Conservation (phyloP, 352 stramenopile genomes). For the Phytophthora brassicae region DNA sequence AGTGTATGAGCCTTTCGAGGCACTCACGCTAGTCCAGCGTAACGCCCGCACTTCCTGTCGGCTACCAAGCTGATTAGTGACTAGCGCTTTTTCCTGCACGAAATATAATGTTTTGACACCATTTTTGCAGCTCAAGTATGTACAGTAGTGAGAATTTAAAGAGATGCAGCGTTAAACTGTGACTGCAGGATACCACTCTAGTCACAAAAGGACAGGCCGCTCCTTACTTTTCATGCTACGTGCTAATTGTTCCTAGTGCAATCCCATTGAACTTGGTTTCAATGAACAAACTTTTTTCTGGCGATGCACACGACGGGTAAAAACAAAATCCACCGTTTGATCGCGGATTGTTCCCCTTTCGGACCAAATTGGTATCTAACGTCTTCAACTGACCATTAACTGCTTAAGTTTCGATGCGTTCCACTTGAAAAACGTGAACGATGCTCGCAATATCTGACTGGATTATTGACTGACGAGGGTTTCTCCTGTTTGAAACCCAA, state of each 20-base stretch:
- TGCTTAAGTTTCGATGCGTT: constrained; percentile 26
- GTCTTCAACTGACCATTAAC: constrained; percentile 21
- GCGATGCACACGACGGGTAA: constrained; percentile 14
- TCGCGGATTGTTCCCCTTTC: constrained; percentile 14
- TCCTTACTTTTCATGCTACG: too few species aligned
- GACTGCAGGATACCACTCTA: constrained; percentile 7
- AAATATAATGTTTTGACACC: constrained; percentile 17
- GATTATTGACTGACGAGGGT: too few species aligned
- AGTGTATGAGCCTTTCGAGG: constrained; percentile 24
- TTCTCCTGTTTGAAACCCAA: too few species aligned
- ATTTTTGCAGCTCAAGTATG: not conserved
- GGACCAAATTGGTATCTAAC: too few species aligned
- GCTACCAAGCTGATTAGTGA: not conserved
- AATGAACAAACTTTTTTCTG: constrained; percentile 26
- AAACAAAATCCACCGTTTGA: constrained; percentile 8
- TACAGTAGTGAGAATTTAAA: not conserved
- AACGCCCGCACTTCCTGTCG: constrained; percentile 12
- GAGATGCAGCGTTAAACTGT: not conserved
- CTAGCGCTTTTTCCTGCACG: constrained; percentile 5
- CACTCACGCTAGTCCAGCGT: constrained; percentile 11
- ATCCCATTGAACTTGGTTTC: too few species aligned
- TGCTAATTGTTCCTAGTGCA: too few species aligned
- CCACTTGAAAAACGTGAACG: too few species aligned
- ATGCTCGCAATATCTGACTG: too few species aligned
- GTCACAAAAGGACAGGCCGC: too few species aligned